Percentiles rank a stretch among this genome's conserved stretches.
These are phyloP conservation scores for Neurospora hispaniola DNA, from an alignment of 495 filamentous ascomycete genomes.

Conservation along the genomic window DNA sequence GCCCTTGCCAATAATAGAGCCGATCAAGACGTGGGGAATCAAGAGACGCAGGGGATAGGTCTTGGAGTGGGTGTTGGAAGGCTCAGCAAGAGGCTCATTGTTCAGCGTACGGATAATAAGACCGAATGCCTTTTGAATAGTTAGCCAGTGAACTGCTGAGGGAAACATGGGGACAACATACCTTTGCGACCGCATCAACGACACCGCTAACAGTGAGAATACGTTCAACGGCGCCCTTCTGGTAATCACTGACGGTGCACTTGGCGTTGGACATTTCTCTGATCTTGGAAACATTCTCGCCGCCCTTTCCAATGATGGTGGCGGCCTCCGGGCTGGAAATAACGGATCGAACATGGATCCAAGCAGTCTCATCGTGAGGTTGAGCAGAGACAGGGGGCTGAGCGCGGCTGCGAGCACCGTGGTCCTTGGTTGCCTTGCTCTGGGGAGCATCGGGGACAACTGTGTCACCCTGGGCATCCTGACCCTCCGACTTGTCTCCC, in stretches of 20 bases:
- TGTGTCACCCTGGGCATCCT: conserved; percentile 52
- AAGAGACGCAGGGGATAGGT: conserved; percentile 93
- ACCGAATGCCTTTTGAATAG: conserved; percentile 74
- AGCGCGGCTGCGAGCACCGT: conserved; percentile 28
- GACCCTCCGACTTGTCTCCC: conserved; percentile 46
- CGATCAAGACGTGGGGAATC: conserved; percentile 93
- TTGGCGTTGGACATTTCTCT: conserved; percentile 86
- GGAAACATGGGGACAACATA: conserved; percentile 30
- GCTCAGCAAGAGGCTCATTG: conserved; percentile 77
- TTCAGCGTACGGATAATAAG: conserved; percentile 96
- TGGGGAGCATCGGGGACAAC: conserved; percentile 61
- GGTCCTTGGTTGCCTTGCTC: conserved; percentile 22
- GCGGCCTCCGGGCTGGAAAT: conserved; percentile 96
- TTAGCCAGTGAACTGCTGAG: conserved; percentile 5
- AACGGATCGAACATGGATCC: conserved; percentile 93
- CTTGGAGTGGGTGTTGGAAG: conserved; percentile 88
- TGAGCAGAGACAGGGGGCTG: conserved; percentile 25
- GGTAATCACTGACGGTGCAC: conserved; percentile 97
- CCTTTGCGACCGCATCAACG: conserved; percentile 95
- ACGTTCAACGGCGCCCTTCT: conserved; percentile 89
- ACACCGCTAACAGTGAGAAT: conserved; percentile 93
- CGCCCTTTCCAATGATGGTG: conserved; percentile 95
- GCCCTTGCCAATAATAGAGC: conserved; percentile 95
- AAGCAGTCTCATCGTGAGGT: conserved; percentile 73
- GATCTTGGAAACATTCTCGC: conserved; percentile 95